Conservation (phyloP, 306 rosid species). For the Acacia acuminata region DNA sequence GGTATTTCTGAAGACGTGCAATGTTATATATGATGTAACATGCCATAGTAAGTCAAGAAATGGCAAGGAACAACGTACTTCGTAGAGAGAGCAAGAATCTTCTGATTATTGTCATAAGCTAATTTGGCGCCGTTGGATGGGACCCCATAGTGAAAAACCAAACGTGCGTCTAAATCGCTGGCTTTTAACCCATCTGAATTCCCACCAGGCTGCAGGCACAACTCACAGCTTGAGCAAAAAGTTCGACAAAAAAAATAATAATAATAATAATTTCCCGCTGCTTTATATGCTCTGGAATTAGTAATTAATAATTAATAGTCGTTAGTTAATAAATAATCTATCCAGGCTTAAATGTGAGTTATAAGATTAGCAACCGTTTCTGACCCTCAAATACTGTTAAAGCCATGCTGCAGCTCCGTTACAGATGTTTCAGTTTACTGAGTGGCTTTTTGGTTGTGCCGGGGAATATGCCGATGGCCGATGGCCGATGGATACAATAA, state of each 20-base stretch:
- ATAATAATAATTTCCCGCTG: neutral
- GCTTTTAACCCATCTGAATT: constrained; percentile 45
- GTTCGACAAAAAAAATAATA: neutral
- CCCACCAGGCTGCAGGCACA: constrained; percentile 52
- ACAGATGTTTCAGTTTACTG: neutral
- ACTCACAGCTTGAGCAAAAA: neutral
- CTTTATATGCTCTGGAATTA: neutral
- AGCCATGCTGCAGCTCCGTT: neutral
- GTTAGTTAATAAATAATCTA: neutral
- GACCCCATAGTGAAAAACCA: constrained; percentile 70
- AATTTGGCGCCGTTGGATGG: constrained; percentile 59
- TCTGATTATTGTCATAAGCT: constrained; percentile 68
- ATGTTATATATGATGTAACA: neutral
- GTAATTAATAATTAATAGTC: too few relatives aligned
- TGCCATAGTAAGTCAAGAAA: constrained; percentile 13
- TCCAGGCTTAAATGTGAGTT: neutral
- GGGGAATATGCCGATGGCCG: neutral
- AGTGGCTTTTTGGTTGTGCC: neutral
- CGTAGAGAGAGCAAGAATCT: constrained; percentile 76
- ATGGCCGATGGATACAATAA: neutral
- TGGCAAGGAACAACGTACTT: constrained; percentile 49
- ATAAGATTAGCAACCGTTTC: neutral
- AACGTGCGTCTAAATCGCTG: constrained; percentile 55
- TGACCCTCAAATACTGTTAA: neutral
- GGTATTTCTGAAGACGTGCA: neutral